A percentile compares a stretch with the other conserved stretches of the same genome.
phyloP scores from a whole-genome alignment of 2,329 filamentous ascomycete genomes.

The Fusarium pseudocircinatum region DNA sequence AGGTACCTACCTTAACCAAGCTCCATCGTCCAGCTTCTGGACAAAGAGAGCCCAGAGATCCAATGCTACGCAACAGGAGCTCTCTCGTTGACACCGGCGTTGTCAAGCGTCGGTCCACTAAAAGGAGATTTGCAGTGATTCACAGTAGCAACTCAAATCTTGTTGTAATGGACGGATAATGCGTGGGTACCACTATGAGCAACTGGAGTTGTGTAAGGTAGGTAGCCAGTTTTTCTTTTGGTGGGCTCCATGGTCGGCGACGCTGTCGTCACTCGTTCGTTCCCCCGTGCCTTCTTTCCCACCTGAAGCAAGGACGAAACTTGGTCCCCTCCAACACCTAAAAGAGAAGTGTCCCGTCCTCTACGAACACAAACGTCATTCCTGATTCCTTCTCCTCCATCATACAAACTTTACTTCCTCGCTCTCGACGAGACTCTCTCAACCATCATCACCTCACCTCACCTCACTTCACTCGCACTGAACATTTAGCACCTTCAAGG shows the following conservation, averaged over 20 bases:
- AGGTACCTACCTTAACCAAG: slow-evolving; percentile 15
- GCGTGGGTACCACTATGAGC: background rate
- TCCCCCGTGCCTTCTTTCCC: slow-evolving; percentile 7
- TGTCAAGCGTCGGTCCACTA: slow-evolving; percentile 23
- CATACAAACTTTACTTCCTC: slow-evolving; percentile 9
- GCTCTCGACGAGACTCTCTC: background rate
- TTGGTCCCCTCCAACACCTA: slow-evolving; percentile 25
- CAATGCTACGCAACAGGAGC: background rate
- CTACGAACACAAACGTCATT: slow-evolving; percentile 35
- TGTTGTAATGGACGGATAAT: background rate
- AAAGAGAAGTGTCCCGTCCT: slow-evolving; percentile 26
- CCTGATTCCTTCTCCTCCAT: slow-evolving; percentile 12
- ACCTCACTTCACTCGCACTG: background rate
- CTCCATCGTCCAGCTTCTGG: slow-evolving; percentile 28
- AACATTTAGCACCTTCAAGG: slow-evolving; percentile 24
- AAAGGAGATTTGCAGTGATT: slow-evolving; percentile 1
- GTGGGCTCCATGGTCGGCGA: slow-evolving; percentile 12
- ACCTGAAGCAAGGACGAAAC: slow-evolving; percentile 21
- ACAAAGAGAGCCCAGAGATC: background rate
- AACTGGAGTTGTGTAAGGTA: background rate
- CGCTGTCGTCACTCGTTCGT: slow-evolving; percentile 32
- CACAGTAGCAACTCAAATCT: background rate
- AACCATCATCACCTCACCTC: background rate
- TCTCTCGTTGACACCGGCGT: slow-evolving; percentile 11
- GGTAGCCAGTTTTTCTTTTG: slow-evolving; percentile 4